Conservation (phyloP, 2,329 filamentous ascomycete species). For the Helotiales sp. region DNA sequence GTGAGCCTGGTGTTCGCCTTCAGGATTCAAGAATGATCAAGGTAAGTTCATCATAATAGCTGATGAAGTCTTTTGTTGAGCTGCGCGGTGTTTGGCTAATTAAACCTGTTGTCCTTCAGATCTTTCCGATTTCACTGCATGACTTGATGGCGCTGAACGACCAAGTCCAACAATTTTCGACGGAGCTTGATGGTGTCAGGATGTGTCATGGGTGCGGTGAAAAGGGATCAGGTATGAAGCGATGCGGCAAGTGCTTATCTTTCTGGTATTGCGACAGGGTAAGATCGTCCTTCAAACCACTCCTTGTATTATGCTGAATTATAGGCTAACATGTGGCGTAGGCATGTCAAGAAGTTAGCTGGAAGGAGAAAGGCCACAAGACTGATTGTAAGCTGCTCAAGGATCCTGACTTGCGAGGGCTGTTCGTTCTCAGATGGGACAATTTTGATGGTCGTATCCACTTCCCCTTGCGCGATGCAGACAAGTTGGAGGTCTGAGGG, state of each 20-base stretch:
- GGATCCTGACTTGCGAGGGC: constrained; percentile 30
- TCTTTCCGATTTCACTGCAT: constrained; percentile 23
- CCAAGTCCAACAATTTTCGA: constrained; percentile 25
- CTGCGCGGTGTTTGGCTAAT: neutral
- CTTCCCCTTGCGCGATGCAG: too few relatives aligned
- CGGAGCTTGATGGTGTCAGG: constrained; percentile 21
- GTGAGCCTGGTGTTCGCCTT: constrained; percentile 17
- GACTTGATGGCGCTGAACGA: constrained; percentile 23
- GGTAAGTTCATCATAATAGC: constrained; percentile 17
- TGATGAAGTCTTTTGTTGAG: neutral
- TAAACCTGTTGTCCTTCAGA: constrained; percentile 10
- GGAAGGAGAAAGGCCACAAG: constrained; percentile 34
- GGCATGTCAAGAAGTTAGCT: constrained; percentile 29
- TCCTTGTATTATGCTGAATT: constrained; percentile 1
- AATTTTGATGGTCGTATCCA: constrained; percentile 26
- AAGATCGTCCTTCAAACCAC: constrained; percentile 10
- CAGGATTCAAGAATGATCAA: constrained; percentile 21
- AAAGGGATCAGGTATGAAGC: constrained; percentile 18
- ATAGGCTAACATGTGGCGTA: constrained; percentile 18
- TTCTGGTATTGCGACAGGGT: constrained; percentile 33
- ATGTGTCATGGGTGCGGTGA: constrained; percentile 26
- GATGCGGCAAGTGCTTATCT: constrained; percentile 24
- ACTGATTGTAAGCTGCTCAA: constrained; percentile 31
- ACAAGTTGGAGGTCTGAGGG: too few relatives aligned
- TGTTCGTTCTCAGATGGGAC: constrained; percentile 31